phyloP scores from a whole-genome alignment of 495 filamentous ascomycete genomes.

The Rostrohypoxylon terebratum region DNA sequence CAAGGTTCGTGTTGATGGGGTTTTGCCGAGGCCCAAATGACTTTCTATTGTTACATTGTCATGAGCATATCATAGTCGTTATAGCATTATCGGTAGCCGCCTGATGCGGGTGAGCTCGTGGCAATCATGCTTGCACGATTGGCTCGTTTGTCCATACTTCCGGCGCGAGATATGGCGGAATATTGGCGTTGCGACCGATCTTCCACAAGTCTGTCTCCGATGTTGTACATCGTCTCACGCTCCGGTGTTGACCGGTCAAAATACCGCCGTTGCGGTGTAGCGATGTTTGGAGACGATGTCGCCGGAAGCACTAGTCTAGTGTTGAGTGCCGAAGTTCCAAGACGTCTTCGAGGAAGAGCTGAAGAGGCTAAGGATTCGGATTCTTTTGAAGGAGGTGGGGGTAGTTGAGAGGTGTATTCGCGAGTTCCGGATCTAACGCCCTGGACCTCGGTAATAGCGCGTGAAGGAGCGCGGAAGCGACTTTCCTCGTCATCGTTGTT shows the following conservation, averaged over 20 bases:
- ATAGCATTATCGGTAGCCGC: constrained; percentile 40
- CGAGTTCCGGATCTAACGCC: constrained; percentile 48
- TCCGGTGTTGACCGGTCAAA: constrained; percentile 60
- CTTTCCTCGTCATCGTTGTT: constrained; percentile 61
- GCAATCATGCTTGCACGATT: constrained; percentile 55
- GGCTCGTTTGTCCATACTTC: constrained; percentile 55
- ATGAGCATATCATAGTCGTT: constrained; percentile 47
- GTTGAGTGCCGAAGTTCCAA: constrained; percentile 54
- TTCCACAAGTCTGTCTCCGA: constrained; percentile 55
- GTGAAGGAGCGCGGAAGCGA: constrained; percentile 65
- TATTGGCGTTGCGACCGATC: constrained; percentile 57
- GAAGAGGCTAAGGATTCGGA: constrained; percentile 49
- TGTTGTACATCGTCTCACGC: constrained; percentile 51
- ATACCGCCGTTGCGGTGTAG: constrained; percentile 55
- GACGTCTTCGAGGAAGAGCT: constrained; percentile 57
- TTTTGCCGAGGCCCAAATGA: constrained; percentile 35
- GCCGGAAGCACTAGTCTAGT: constrained; percentile 52
- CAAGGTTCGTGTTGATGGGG: constrained; percentile 30
- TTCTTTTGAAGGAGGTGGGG: constrained; percentile 48
- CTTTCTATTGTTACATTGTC: constrained; percentile 48
- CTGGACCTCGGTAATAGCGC: constrained; percentile 69
- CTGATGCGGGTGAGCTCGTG: constrained; percentile 41
- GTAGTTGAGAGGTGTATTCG: constrained; percentile 50
- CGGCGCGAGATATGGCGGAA: constrained; percentile 52
- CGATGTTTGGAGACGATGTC: constrained; percentile 36